These are phyloP conservation scores for Collariella sp. DNA, from an alignment of 495 filamentous ascomycete genomes.

Conservation along the genomic window DNA sequence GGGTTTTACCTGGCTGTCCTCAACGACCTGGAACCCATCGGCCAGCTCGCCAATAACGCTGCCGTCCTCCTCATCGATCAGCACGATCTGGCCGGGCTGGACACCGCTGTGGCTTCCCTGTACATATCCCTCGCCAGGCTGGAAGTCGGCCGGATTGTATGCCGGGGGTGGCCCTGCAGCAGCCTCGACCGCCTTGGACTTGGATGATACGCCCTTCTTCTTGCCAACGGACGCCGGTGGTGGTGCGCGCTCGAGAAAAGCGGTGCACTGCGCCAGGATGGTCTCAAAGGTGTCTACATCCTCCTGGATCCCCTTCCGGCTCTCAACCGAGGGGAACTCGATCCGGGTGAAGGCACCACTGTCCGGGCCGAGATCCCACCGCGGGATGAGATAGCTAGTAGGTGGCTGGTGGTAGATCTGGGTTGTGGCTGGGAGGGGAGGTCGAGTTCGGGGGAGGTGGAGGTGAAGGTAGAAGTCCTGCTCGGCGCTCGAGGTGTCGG, in stretches of 20 bases:
- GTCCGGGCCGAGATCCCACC: constrained; percentile 83
- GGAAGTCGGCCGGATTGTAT: constrained; percentile 76
- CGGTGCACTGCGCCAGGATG: constrained; percentile 89
- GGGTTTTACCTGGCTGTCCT: constrained; percentile 59
- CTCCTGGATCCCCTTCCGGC: constrained; percentile 66
- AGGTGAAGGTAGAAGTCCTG: constrained; percentile 95
- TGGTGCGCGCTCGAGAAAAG: constrained; percentile 73
- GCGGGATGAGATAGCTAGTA: constrained; percentile 79
- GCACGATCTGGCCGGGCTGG: constrained; percentile 68
- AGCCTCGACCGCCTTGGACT: constrained; percentile 32
- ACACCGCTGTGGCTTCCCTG: constrained; percentile 42
- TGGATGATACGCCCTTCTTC: constrained; percentile 23
- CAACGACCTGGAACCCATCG: constrained; percentile 72
- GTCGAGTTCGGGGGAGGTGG: constrained; percentile 87
- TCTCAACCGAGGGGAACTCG: constrained; percentile 70
- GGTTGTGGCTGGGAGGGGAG: constrained; percentile 84
- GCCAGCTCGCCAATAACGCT: constrained; percentile 87
- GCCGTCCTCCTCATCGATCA: constrained; percentile 91
- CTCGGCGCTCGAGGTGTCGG: constrained; percentile 53
- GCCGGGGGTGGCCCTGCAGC: constrained; percentile 40
- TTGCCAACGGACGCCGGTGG: constrained; percentile 36
- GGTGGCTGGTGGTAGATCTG: constrained; percentile 93
- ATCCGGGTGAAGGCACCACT: constrained; percentile 84
- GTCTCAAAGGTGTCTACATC: constrained; percentile 96
- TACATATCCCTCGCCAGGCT: constrained; percentile 70